phyloP scores from a whole-genome alignment of 2,329 filamentous ascomycete genomes.

The Phyllosticta citriasiana region DNA sequence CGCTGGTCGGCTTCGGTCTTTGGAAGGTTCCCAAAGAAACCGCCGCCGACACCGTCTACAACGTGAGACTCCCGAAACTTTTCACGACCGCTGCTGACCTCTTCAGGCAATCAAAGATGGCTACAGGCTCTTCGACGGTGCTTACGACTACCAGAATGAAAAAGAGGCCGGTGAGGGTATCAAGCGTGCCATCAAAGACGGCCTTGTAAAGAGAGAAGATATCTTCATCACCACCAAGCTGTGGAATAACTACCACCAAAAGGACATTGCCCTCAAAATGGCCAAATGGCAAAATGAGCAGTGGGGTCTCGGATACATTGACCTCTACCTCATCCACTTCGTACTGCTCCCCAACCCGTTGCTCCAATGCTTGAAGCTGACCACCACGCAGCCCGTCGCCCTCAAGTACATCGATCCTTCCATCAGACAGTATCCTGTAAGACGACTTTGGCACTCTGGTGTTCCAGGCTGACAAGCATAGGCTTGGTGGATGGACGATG shows the following conservation, averaged over 20 bases:
- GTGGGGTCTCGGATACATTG: slow-evolving; percentile 82
- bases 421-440: slow-evolving; percentile 16
- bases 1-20: slow-evolving; percentile 65
- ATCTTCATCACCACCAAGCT: slow-evolving; percentile 91
- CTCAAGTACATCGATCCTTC: slow-evolving; percentile 73
- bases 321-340: slow-evolving; percentile 85
- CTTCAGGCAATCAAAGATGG: slow-evolving; percentile 25
- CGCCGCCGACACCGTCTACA: slow-evolving; percentile 68
- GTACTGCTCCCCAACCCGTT: too few species aligned
- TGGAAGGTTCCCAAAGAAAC: slow-evolving; percentile 75
- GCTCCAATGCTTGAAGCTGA: too few species aligned
- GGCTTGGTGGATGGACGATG: slow-evolving; percentile 47
- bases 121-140: slow-evolving; percentile 28
- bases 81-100: background rate
- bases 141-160: slow-evolving; percentile 69
- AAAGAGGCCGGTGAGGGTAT: slow-evolving; percentile 67
- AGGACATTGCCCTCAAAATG: slow-evolving; percentile 65
- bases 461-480: background rate
- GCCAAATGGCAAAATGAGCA: slow-evolving; percentile 63
- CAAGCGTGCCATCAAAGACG: slow-evolving; percentile 69
- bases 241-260: slow-evolving; percentile 86
- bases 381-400: slow-evolving; percentile 48
- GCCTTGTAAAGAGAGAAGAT: slow-evolving; percentile 71
- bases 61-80: slow-evolving; percentile 29
- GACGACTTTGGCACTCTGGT: background rate